Conservation (phyloP, 495 filamentous ascomycete genomes). For the Niebla homalea region DNA sequence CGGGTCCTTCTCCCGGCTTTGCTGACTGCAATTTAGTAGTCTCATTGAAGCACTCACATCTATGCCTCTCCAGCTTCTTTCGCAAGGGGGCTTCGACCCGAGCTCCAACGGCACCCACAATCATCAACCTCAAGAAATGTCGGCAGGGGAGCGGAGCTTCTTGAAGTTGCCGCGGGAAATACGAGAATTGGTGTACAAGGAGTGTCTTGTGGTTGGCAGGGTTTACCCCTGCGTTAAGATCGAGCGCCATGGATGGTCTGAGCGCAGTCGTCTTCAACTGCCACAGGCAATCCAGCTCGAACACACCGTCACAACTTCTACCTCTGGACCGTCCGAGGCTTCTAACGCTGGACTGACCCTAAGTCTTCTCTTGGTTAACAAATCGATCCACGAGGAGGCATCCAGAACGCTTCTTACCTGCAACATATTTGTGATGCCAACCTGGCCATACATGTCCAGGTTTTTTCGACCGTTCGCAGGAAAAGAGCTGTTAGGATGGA, state of each 20-base stretch:
- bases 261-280: background rate
- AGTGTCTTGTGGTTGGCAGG: slow-evolving; percentile 2
- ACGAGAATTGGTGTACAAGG: slow-evolving; percentile 1
- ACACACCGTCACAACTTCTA: too few relatives aligned
- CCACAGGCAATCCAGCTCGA: too few relatives aligned
- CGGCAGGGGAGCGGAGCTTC: background rate
- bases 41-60: too few relatives aligned
- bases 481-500: background rate
- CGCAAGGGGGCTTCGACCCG: too few relatives aligned
- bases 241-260: background rate
- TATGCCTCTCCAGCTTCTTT: too few relatives aligned
- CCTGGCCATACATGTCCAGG: background rate
- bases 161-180: slow-evolving; percentile 4
- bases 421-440: background rate
- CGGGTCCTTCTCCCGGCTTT: too few relatives aligned
- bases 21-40: too few relatives aligned
- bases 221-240: background rate
- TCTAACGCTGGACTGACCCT: too few relatives aligned
- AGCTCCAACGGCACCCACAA: too few relatives aligned
- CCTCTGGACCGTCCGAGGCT: too few relatives aligned
- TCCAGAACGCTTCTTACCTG: background rate
- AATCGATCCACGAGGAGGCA: background rate
- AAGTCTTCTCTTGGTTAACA: background rate
- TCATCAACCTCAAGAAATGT: too few relatives aligned
- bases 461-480: background rate